Percentiles rank a stretch among this genome's conserved stretches.
Conservation (phyloP, 208 protist species). For the Leishmania major region DNA sequence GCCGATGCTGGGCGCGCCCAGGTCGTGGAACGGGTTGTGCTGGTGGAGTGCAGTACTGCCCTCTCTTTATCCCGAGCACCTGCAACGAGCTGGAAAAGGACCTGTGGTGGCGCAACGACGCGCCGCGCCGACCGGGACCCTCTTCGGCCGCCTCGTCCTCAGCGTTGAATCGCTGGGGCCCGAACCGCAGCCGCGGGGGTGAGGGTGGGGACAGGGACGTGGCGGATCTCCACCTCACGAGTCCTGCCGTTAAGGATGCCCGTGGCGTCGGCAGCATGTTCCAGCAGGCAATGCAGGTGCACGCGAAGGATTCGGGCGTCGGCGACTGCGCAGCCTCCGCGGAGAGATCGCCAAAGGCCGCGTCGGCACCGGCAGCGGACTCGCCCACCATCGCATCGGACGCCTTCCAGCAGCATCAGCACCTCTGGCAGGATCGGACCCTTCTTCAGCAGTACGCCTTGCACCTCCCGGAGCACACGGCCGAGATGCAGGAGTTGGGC, state of each 20-base stretch:
- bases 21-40: slow-evolving; percentile 28
- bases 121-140: slow-evolving; percentile 24
- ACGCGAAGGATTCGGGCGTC: slow-evolving; percentile 3
- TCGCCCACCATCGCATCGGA: background rate
- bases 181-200: background rate
- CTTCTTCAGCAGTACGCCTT: slow-evolving; percentile 54
- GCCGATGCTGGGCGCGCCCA: slow-evolving; percentile 48
- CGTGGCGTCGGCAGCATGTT: slow-evolving; percentile 28
- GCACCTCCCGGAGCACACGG: slow-evolving; percentile 43
- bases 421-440: slow-evolving; percentile 42
- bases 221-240: slow-evolving; percentile 6
- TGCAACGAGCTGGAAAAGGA: slow-evolving; percentile 54
- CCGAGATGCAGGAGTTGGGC: slow-evolving; percentile 43
- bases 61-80: slow-evolving; percentile 49
- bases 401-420: slow-evolving; percentile 17
- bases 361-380: background rate
- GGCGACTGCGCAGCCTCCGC: background rate
- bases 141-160: slow-evolving; percentile 1
- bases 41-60: slow-evolving; percentile 60
- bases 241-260: background rate
- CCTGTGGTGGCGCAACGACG: slow-evolving; percentile 77
- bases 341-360: background rate
- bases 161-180: background rate
- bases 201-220: background rate
- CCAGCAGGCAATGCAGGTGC: slow-evolving; percentile 17